Base-by-base conservation (phyloP, 1,284 basidiomycete genomes). In the Pseudozyma tsukubaensis region DNA sequence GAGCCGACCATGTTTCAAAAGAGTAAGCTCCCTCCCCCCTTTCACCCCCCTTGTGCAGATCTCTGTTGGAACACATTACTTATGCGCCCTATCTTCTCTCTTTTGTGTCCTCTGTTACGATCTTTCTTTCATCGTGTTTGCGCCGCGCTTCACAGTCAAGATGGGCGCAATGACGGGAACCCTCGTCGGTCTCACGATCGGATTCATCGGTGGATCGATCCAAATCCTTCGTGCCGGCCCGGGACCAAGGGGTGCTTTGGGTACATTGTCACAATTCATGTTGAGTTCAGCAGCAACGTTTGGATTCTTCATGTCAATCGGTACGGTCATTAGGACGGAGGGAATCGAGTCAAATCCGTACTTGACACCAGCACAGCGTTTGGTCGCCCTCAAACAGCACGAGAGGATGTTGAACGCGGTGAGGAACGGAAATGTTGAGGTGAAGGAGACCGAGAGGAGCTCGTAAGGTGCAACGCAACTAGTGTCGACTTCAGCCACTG, bases 91-190 rank as follows among this genome's bases (percentile, higher is more conserved):
- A 42, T 40, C 11, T 18, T 40, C 24, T 40, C 13, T 53, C n/a
- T n/a, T n/a, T n/a, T n/a, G n/a, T n/a, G n/a, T n/a, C n/a, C n/a
- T n/a, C n/a, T n/a, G n/a, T n/a, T 19, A 3, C 18, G n/a, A 5
- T 35, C 51, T 57, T 19, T 50, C 18, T n/a, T 6, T 13, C 45
- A 7, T 50, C 34, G n/a, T 19, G 6, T 36, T 7, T 1, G 18
- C 39, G 40, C 12, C 42, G 29, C 13, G 1, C 1, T 13, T 35
- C 37, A 24, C 63, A 83, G 81, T 82, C 48, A 66, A 69, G 48
- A 81, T 82, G 79, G 82, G 82, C 19, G 82, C 81, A 13, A 73
- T 81, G 78, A 83, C 82, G 65, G 82, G 82, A 21, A 78, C 79
- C 9, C 72, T 79, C 4, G 82, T 83, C 18, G 82, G 82, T 2